Evolutionary conservation across 192 early-diverging fungal genomes (phyloP).

Genomic region (Coemansia sp.): DNA sequence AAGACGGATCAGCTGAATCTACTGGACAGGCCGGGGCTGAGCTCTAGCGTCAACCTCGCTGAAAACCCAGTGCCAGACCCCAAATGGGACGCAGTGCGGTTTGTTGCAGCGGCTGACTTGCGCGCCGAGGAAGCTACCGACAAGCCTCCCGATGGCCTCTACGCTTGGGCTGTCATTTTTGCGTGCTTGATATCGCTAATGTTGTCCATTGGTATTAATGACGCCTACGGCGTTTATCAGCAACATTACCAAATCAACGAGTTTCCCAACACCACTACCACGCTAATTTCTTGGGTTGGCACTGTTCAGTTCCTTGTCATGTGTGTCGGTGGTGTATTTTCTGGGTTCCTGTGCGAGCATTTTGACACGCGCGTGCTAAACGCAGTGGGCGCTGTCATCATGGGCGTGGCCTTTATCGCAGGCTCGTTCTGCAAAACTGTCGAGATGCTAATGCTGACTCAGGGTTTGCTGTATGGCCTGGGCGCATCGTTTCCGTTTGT

Average conservation of each 20-base stretch:
- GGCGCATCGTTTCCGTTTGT: slow-evolving; percentile 52
- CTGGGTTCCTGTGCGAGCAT: slow-evolving; percentile 49
- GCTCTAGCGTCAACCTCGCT: neutral
- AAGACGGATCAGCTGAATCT: neutral
- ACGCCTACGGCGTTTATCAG: slow-evolving; percentile 51
- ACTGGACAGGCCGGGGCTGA: neutral
- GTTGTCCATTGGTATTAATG: slow-evolving; percentile 51
- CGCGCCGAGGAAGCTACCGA: slow-evolving; percentile 39
- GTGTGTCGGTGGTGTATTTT: slow-evolving; percentile 34
- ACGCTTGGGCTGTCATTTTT: slow-evolving; percentile 45
- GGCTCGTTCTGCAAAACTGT: slow-evolving; percentile 45
- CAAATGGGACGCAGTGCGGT: slow-evolving; percentile 10
- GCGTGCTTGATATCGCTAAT: slow-evolving; percentile 46
- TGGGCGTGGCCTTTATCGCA: slow-evolving; percentile 38
- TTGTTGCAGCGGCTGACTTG: slow-evolving; percentile 41
- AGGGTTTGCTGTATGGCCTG: slow-evolving; percentile 49
- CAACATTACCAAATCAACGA: slow-evolving; percentile 48
- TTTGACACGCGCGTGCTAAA: slow-evolving; percentile 48
- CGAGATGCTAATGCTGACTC: slow-evolving; percentile 44
- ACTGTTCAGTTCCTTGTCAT: slow-evolving; percentile 45
- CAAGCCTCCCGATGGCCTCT: slow-evolving; percentile 35
- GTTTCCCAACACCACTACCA: slow-evolving; percentile 34
- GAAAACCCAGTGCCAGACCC: neutral
- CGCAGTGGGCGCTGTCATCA: slow-evolving; percentile 34
- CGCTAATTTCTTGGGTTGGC: slow-evolving; percentile 50